phyloP scores from a whole-genome alignment of 768 basidiomycete genomes.

The Cystofilobasidium bisporidii region DNA sequence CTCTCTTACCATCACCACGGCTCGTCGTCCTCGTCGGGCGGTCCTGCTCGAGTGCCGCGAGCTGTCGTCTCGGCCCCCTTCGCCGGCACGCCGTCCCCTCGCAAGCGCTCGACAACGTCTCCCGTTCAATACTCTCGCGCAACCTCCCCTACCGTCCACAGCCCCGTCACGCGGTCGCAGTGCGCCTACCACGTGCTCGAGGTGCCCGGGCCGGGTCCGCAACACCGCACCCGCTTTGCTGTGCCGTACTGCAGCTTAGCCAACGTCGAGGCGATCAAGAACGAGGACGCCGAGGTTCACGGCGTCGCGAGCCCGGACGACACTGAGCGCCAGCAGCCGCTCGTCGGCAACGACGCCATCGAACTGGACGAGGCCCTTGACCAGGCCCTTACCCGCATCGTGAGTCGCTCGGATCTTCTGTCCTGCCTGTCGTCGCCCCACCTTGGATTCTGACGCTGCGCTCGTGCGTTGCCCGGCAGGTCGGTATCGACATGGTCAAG shows the following conservation, averaged over 20 bases:
- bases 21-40: slow-evolving; percentile 1
- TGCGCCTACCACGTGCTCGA: slow-evolving; percentile 23
- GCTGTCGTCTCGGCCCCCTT: not conserved
- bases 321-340: not conserved
- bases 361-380: slow-evolving; percentile 5
- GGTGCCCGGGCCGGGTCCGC: slow-evolving; percentile 2
- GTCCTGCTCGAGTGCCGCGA: not conserved
- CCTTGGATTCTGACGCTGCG: not conserved
- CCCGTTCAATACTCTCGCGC: not conserved
- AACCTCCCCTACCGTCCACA: not conserved
- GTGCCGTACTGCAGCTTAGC: slow-evolving; percentile 15
- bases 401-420: not conserved
- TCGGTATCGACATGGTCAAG: slow-evolving; percentile 7
- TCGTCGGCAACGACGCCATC: not conserved
- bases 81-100: not conserved
- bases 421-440: not conserved
- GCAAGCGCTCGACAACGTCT: not conserved
- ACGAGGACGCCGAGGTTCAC: slow-evolving; percentile 3
- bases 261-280: slow-evolving; percentile 5
- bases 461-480: not conserved
- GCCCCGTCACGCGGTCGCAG: slow-evolving; percentile 21
- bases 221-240: not conserved
- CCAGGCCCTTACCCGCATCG: slow-evolving; percentile 1
- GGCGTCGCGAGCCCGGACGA: slow-evolving; percentile 18
- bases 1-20: slow-evolving; percentile 21